Conservation (phyloP, 2,329 filamentous ascomycete genomes). For the Pseudogymnoascus sp. region DNA sequence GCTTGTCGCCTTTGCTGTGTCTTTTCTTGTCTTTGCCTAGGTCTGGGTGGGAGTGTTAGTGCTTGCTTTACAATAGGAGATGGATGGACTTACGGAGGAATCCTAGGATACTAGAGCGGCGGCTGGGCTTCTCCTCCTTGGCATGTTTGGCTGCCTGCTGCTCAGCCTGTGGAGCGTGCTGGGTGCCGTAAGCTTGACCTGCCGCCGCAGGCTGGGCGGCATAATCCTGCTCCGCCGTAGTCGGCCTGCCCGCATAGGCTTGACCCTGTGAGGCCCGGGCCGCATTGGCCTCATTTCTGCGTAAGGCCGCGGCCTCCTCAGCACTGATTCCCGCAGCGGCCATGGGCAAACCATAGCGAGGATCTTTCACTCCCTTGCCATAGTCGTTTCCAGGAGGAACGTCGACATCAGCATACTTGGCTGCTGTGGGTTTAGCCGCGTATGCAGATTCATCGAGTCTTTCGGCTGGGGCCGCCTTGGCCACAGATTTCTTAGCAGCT, state of each 20-base stretch:
- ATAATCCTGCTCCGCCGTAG: not conserved
- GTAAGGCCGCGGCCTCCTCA: not conserved
- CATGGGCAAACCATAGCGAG: not conserved
- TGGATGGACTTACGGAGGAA: constrained; percentile 21
- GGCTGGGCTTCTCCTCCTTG: constrained; percentile 11
- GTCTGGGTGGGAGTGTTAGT: constrained; percentile 16
- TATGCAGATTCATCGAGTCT: not conserved
- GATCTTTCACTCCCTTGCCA: not conserved
- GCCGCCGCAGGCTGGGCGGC: not conserved
- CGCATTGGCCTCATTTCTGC: not conserved
- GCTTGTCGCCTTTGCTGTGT: not conserved
- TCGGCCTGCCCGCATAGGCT: not conserved
- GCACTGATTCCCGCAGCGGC: not conserved
- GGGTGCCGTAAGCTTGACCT: not conserved
- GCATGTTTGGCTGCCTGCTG: constrained; percentile 13
- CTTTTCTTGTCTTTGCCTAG: constrained; percentile 20
- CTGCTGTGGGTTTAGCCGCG: not conserved
- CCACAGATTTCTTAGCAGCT: not conserved
- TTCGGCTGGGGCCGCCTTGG: not conserved
- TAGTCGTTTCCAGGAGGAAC: constrained; percentile 3
- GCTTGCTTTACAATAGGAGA: not conserved
- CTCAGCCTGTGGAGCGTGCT: constrained; percentile 13
- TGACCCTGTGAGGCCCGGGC: not conserved
- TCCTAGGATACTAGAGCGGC: constrained; percentile 18
- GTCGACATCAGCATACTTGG: not conserved